phyloP scores from a whole-genome alignment of 164 flowering plant species.

The Chimonanthus praecox region DNA sequence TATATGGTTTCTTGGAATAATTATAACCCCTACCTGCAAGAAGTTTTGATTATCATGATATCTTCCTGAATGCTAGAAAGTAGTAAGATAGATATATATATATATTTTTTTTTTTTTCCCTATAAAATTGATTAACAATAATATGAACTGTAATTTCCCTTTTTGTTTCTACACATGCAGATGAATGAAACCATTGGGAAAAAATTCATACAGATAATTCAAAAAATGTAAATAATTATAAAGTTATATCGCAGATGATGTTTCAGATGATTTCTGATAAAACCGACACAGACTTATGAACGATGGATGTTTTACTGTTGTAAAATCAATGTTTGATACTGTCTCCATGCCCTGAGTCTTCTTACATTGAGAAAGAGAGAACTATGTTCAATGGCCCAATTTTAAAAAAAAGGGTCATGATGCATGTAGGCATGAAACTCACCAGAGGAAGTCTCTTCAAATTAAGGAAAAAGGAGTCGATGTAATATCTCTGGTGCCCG shows the following conservation, averaged over 20 bases:
- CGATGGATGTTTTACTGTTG: not conserved
- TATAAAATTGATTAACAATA: too few relatives aligned
- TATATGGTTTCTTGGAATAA: constrained; percentile 78
- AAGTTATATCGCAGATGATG: not conserved
- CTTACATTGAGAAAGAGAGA: not conserved
- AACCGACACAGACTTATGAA: not conserved
- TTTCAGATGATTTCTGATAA: not conserved
- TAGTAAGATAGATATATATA: not conserved
- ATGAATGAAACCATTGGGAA: not conserved
- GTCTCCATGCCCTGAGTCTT: not conserved
- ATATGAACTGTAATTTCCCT: too few relatives aligned
- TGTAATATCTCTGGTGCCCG: constrained; percentile 59
- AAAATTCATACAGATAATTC: not conserved
- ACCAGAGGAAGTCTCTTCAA: constrained; percentile 91
- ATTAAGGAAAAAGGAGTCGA: constrained; percentile 84
- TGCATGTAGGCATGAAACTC: constrained; percentile 14
- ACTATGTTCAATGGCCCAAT: not conserved
- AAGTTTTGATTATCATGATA: not conserved
- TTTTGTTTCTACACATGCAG: not conserved
- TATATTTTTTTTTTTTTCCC: too few relatives aligned
- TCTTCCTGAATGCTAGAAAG: not conserved
- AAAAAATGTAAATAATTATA: too few relatives aligned
- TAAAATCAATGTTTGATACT: not conserved
- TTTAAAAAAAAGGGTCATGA: not conserved
- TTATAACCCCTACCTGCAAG: constrained; percentile 87